Evolutionary conservation across 805 yeast species (phyloP), one percentile per base, ranked within the genome.

Genomic region (Ogataea ganodermae): DNA sequence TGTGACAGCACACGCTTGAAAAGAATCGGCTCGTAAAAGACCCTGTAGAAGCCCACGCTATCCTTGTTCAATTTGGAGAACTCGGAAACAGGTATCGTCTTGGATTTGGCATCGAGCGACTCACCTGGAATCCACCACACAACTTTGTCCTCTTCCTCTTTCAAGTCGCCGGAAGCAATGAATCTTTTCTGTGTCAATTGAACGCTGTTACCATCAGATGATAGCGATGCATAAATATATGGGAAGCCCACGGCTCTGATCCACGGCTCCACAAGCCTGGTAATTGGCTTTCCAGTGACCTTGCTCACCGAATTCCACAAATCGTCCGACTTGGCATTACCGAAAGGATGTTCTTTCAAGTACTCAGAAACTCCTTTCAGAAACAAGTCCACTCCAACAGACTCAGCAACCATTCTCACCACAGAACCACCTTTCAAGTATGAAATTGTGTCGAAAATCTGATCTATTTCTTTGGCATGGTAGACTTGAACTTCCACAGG

Each of bases 401-500:
- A 78, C 55, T 77, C 79, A 30, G 91, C 80, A 48, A 87, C 73
- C 96, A 89, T 89, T 61, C 83, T 74, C 49, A 88, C 81, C 23
- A 85, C 73, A 21, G 91, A 83, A 6, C 90, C 86, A 47, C 96
- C 96, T 69, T 88, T 88, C 53, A 82, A 69, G 66, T 88, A 88
- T 3, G 94, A 86, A 47, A 88, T 88, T 27, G 82, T 81, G 61
- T 88, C 96, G 63, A 88, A 88, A 16, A 86, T 81, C 69, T 88
- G 91, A 63, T 84, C 86, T 52, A 88, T 83, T 57, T 88, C 94
- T 52, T 80, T 78, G 4, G 92, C 92, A 60, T 83, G 80, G 56
- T 76, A 69, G n/a, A 89, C 89, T 10, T 86, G 86, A 7, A 88
- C 95, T 66, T 86, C 87, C 50, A 88, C 81, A 6, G 96, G 91